Evolutionary conservation across 345 rosid species (phyloP), one percentile per base, ranked within the genome.

Genomic region (Trapa bicornis): DNA sequence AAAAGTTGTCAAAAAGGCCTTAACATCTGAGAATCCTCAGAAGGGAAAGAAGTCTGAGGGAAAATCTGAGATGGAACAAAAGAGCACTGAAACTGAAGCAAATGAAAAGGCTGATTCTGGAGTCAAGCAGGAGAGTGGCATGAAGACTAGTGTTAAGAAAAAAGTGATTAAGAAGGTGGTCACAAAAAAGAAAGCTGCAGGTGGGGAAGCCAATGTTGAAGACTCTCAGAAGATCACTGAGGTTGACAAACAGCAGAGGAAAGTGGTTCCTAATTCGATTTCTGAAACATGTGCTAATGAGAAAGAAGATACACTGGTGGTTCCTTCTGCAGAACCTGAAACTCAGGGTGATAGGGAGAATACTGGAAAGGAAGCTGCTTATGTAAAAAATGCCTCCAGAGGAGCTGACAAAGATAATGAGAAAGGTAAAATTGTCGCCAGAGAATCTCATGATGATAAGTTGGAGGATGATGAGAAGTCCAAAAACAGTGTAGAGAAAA

Each of bases 111-210:
- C 80, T 65, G 85, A 77, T 63, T 68, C 76, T 48, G 66, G 70
- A 66, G 74, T 69, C 66, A 79, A 33, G 63, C 81, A 83, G 73
- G 81, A 83, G 69, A 58, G 82, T 50, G 45, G 76, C 78, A 78
- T 72, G 67, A 90, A 84, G 76, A 81, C 90, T 62, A 74, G 81
- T 33, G 61, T 82, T 53, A 89, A 89, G 80, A 91, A 80, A 81
- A 91, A 89, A 77, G 72, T 91, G 56, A 78, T 94, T 66, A 94
- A 81, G 78, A 86, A 88, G 78, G 29, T 22, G 29, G 96, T 94
- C n/a, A 75, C 85, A 65, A 91, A 86, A 80, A 82, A 82, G 76
- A 94, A 91, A 84, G 79, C 79, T 39, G 64, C 83, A 66, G 82
- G 75, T 61, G 77, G 58, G 29, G 80, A 56, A 70, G 73, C 79